Evolutionary conservation across 2,329 filamentous ascomycete genomes (phyloP).

Genomic region (Calonectria multiphialidica): DNA sequence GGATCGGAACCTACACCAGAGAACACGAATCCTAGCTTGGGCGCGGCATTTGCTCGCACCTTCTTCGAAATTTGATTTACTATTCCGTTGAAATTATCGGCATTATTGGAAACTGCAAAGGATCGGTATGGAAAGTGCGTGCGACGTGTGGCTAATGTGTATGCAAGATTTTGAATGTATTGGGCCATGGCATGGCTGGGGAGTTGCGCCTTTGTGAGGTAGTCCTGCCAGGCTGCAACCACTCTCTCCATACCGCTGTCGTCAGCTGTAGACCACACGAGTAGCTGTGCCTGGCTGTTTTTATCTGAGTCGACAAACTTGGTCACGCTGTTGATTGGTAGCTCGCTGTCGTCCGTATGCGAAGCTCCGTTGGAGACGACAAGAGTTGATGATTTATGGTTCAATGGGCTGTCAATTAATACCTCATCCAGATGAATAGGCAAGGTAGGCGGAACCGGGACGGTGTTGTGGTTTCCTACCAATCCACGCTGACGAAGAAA

Average conservation of each 20-base stretch:
- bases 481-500: background rate
- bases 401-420: background rate
- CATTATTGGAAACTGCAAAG: background rate
- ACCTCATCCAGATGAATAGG: background rate
- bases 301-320: background rate
- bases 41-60: background rate
- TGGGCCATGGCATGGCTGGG: background rate
- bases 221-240: background rate
- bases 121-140: background rate
- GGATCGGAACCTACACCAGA: slow-evolving; percentile 41
- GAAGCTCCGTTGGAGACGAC: background rate
- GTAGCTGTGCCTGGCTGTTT: background rate
- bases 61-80: background rate
- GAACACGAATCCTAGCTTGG: slow-evolving; percentile 33
- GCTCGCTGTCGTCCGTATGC: background rate
- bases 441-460: background rate
- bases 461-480: background rate
- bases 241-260: background rate
- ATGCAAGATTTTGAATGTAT: background rate
- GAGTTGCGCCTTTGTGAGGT: background rate
- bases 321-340: background rate
- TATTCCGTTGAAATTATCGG: background rate
- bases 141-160: background rate
- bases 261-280: background rate
- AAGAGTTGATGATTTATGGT: no score